These are phyloP conservation scores for Herpotrichia juniperi DNA, from an alignment of 2,329 filamentous ascomycete species.

Conservation along the genomic window DNA sequence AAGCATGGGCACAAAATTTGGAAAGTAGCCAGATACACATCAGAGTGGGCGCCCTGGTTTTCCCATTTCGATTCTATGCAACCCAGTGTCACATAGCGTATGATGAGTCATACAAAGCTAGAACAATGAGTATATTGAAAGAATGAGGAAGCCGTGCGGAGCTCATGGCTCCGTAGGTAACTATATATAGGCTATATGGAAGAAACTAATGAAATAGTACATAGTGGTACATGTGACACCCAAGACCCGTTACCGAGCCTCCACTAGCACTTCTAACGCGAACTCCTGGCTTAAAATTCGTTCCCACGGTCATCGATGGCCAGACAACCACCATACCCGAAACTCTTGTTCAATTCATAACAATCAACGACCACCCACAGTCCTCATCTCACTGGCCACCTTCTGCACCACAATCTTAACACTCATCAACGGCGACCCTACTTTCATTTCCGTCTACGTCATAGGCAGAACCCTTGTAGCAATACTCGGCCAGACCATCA, in stretches of 20 bases:
- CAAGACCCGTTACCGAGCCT: conserved; percentile 6
- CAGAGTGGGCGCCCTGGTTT: neutral
- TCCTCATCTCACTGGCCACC: neutral
- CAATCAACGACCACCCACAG: conserved; percentile 9
- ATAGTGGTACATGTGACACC: too few species aligned
- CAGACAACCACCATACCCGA: conserved; percentile 12
- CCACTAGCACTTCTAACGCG: conserved; percentile 3
- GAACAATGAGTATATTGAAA: too few species aligned
- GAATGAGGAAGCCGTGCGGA: too few species aligned
- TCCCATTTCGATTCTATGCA: neutral
- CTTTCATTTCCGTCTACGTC: neutral
- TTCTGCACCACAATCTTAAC: conserved; percentile 2
- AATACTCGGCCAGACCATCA: neutral
- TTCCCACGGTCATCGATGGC: conserved; percentile 19
- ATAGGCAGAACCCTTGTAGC: neutral
- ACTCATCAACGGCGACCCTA: conserved; percentile 1
- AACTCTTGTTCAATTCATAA: conserved; percentile 13
- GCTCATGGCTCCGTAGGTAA: too few species aligned
- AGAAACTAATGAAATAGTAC: conserved; percentile 1
- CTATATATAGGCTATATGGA: too few species aligned
- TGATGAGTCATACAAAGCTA: neutral
- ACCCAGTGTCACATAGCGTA: neutral
- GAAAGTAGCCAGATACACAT: conserved; percentile 4
- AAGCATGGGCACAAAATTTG: neutral
- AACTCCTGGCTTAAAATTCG: conserved; percentile 16